These are phyloP conservation scores for Alternaria arbusti DNA, from an alignment of 2,329 filamentous ascomycete species.

Conservation along the genomic window DNA sequence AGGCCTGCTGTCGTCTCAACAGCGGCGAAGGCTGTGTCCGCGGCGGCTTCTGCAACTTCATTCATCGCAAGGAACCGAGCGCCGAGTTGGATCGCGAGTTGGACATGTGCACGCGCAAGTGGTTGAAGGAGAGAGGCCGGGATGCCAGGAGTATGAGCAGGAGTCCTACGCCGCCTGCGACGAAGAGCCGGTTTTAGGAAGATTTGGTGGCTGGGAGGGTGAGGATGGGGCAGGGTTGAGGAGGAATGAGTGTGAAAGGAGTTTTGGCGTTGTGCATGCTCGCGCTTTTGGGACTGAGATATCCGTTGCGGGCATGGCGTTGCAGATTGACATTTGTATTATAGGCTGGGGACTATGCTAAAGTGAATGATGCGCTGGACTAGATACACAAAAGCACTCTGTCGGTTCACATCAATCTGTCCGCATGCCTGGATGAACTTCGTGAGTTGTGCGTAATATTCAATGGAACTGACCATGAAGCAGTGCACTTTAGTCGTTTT, in stretches of 20 bases:
- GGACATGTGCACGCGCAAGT: constrained; percentile 91
- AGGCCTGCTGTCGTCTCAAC: constrained; percentile 95
- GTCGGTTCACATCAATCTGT: not conserved
- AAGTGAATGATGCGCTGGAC: not conserved
- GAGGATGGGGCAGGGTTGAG: not conserved
- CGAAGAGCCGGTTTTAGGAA: constrained; percentile 10
- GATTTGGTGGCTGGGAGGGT: too few relatives aligned
- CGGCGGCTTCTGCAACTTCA: constrained; percentile 99
- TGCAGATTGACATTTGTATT: not conserved
- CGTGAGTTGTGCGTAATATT: not conserved
- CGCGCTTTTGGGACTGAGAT: constrained; percentile 8
- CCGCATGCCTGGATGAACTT: too few relatives aligned
- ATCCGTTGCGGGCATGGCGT: constrained; percentile 10
- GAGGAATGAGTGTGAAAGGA: not conserved
- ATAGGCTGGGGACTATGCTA: not conserved
- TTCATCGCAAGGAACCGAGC: constrained; percentile 93
- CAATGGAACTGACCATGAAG: not conserved
- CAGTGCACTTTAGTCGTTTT: too few relatives aligned
- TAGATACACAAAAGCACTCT: not conserved
- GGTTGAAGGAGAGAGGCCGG: constrained; percentile 82
- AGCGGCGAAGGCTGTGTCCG: constrained; percentile 93
- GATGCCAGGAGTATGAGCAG: constrained; percentile 82
- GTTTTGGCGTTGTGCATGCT: constrained; percentile 7
- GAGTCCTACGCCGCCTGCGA: constrained; percentile 84
- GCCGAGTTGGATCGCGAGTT: constrained; percentile 89